Evolutionary conservation across 75 land plant genomes (phyloP).

Genomic region (Cupressus sempervirens): DNA sequence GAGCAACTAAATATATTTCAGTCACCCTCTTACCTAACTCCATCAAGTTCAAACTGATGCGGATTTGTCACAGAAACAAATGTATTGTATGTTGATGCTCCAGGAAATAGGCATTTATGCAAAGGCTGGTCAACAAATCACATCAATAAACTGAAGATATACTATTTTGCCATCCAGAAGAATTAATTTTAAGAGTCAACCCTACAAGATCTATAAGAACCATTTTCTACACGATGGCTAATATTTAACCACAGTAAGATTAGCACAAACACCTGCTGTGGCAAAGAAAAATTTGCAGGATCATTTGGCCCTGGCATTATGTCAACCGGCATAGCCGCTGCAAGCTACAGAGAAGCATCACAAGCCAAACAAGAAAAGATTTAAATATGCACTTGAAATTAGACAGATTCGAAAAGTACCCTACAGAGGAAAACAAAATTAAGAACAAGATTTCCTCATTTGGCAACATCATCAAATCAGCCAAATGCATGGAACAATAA

Average conservation of each 20-base stretch:
- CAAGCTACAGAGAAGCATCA: slow-evolving; percentile 53
- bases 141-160: background rate
- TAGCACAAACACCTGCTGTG: slow-evolving; percentile 75
- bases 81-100: slow-evolving; percentile 78
- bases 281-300: slow-evolving; percentile 94
- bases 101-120: slow-evolving; percentile 89
- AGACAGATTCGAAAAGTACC: background rate
- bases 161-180: background rate
- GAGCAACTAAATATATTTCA: slow-evolving; percentile 7
- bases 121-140: slow-evolving; percentile 58
- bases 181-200: background rate
- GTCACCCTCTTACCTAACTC: slow-evolving; percentile 49
- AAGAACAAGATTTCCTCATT: background rate
- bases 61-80: slow-evolving; percentile 90
- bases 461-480: background rate
- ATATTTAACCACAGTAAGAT: slow-evolving; percentile 4
- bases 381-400: background rate
- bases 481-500: background rate
- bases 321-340: slow-evolving; percentile 84
- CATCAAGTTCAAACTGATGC: slow-evolving; percentile 91
- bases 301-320: slow-evolving; percentile 95
- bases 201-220: background rate
- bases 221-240: slow-evolving; percentile 5
- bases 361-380: background rate
- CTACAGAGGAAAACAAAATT: background rate